Evolutionary conservation across 2,329 filamentous ascomycete genomes (phyloP).

Genomic region (Fusarium mangiferae): DNA sequence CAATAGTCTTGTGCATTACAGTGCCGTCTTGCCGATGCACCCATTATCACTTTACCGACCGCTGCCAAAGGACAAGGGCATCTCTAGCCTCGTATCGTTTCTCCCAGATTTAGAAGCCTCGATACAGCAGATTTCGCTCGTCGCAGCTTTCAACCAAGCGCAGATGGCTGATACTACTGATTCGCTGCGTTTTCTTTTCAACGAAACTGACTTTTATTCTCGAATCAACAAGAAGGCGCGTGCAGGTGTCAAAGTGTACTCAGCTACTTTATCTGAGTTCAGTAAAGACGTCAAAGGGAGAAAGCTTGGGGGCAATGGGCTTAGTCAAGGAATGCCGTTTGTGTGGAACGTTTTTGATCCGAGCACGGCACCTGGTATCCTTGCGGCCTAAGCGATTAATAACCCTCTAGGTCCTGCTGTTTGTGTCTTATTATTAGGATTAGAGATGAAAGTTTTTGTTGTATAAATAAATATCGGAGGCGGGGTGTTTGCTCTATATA

Average conservation of each 20-base stretch:
- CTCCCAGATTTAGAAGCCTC: background rate
- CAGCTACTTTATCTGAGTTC: rapidly evolving
- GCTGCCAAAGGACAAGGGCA: background rate
- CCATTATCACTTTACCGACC: background rate
- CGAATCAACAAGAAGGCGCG: background rate
- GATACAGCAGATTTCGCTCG: background rate
- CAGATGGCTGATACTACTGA: background rate
- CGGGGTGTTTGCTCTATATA: no score
- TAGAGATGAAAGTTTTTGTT: no score
- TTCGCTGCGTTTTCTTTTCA: background rate
- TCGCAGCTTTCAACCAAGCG: rapidly evolving
- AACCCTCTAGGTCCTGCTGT: no score
- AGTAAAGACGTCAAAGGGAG: rapidly evolving
- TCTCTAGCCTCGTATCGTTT: background rate
- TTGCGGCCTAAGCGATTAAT: no score
- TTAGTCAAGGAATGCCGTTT: background rate
- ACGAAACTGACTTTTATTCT: background rate
- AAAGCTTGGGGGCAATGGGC: rapidly evolving
- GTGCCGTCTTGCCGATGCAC: background rate
- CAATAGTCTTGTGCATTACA: background rate
- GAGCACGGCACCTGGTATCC: background rate
- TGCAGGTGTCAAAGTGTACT: background rate
- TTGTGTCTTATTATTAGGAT: no score
- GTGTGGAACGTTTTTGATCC: background rate
- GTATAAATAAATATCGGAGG: no score